Conservation (phyloP, 2,329 filamentous ascomycete genomes). For the Aspergillus glaucus region DNA sequence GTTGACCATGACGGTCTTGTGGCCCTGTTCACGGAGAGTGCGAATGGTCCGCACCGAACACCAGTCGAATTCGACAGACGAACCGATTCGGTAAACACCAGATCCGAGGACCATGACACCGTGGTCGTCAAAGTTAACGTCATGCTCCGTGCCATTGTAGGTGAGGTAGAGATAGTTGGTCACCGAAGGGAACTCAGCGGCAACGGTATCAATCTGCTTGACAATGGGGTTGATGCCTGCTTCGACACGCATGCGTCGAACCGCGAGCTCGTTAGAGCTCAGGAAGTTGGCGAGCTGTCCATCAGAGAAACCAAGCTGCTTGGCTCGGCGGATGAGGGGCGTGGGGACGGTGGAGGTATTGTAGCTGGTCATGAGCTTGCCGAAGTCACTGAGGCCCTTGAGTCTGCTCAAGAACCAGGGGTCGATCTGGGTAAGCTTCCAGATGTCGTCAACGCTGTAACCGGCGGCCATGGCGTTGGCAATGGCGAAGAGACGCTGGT, state of each 20-base stretch:
- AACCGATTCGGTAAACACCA: constrained; percentile 94
- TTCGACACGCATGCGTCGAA: constrained; percentile 78
- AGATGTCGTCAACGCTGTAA: constrained; percentile 93
- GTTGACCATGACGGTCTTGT: constrained; percentile 96
- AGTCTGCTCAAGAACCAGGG: constrained; percentile 96
- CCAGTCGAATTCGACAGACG: constrained; percentile 98
- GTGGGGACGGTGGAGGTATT: constrained; percentile 59
- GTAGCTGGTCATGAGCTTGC: constrained; percentile 67
- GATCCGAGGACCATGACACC: constrained; percentile 96
- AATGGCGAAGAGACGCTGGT: constrained; percentile 94
- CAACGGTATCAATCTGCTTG: constrained; percentile 98
- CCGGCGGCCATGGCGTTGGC: constrained; percentile 95
- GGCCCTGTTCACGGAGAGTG: constrained; percentile 73
- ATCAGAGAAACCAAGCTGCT: constrained; percentile 91
- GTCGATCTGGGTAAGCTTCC: constrained; percentile 97
- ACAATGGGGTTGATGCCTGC: constrained; percentile 80
- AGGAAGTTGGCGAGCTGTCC: constrained; percentile 89
- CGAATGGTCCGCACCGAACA: constrained; percentile 92
- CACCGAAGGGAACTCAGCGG: constrained; percentile 87
- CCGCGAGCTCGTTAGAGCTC: constrained; percentile 87
- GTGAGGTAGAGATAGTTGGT: constrained; percentile 97
- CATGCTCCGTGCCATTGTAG: constrained; percentile 84
- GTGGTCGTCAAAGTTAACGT: constrained; percentile 77
- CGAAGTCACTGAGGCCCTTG: constrained; percentile 84
- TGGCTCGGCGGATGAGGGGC: constrained; percentile 70